Evolutionary conservation across 352 stramenopile species (phyloP).

Genomic region (Globisporangium cylindrosporum): DNA sequence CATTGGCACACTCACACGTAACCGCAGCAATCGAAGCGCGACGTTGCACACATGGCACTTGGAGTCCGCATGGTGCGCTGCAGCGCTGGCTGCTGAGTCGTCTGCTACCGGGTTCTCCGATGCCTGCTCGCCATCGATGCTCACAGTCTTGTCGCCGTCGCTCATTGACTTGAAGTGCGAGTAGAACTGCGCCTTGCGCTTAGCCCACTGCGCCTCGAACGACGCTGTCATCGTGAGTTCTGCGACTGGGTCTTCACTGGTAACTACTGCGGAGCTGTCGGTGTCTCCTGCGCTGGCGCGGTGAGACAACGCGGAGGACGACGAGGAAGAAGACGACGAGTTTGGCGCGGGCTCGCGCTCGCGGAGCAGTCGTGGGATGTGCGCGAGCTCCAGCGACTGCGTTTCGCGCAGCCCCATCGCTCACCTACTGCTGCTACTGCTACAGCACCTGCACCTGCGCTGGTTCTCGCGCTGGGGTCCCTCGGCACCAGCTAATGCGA

Average conservation of each 20-base stretch:
- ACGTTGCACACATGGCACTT: constrained; percentile 73
- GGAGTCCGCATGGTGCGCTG: constrained; percentile 27
- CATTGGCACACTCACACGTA: constrained; percentile 35
- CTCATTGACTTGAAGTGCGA: constrained; percentile 40
- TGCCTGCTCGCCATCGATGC: not conserved
- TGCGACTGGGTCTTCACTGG: constrained; percentile 3
- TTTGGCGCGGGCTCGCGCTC: not conserved
- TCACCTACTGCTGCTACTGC: not conserved
- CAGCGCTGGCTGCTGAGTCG: constrained; percentile 6
- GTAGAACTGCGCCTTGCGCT: constrained; percentile 47
- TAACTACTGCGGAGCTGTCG: not conserved
- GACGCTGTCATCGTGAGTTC: constrained; percentile 33
- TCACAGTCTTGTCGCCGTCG: constrained; percentile 14
- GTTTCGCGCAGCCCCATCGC: constrained; percentile 14
- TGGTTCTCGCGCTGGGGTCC: not conserved
- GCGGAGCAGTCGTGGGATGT: constrained; percentile 9
- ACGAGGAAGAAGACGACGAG: not conserved
- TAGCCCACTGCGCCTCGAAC: constrained; percentile 28
- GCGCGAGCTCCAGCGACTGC: constrained; percentile 11
- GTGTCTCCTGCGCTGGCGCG: not conserved
- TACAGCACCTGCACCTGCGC: not conserved
- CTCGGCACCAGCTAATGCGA: not conserved
- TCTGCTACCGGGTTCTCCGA: not conserved
- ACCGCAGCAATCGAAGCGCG: constrained; percentile 40
- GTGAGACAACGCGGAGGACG: not conserved